Evolutionary conservation across 345 rosid species (phyloP).

Genomic region (Murraya paniculata): DNA sequence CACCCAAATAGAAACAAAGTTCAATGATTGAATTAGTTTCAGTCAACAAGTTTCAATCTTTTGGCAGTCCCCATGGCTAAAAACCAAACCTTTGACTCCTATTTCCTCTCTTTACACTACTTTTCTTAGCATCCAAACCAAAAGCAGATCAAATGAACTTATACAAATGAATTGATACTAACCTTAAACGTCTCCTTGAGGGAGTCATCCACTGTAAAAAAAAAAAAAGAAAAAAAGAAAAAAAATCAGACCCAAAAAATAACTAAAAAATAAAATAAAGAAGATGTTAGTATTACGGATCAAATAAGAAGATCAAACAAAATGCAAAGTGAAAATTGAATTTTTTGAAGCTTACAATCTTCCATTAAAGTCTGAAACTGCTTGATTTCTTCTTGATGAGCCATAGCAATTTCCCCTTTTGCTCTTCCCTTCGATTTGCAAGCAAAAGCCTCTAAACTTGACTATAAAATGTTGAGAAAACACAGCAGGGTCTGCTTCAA

Average conservation of each 20-base stretch:
- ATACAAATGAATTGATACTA: conserved; percentile 19
- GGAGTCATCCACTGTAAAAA: conserved; percentile 53
- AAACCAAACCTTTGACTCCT: conserved; percentile 2
- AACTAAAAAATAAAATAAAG: neutral
- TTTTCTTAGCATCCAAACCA: neutral
- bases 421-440: neutral
- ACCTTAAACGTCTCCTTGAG: conserved; percentile 71
- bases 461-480: neutral
- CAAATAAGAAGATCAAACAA: conserved; percentile 18
- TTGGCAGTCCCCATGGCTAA: neutral
- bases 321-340: neutral
- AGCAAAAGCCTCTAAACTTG: neutral
- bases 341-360: conserved; percentile 49
- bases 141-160: conserved; percentile 26
- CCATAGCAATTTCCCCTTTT: conserved; percentile 40
- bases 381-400: conserved; percentile 66
- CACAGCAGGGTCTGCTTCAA: conserved; percentile 5
- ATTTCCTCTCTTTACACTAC: neutral
- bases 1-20: neutral
- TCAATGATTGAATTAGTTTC: neutral
- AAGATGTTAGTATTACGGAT: conserved; percentile 17
- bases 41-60: neutral
- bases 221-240: no score
- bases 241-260: conserved; percentile 13
- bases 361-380: conserved; percentile 70